Evolutionary conservation across 257 asterid genomes (phyloP).

Genomic region (Ophiorrhiza pumila): DNA sequence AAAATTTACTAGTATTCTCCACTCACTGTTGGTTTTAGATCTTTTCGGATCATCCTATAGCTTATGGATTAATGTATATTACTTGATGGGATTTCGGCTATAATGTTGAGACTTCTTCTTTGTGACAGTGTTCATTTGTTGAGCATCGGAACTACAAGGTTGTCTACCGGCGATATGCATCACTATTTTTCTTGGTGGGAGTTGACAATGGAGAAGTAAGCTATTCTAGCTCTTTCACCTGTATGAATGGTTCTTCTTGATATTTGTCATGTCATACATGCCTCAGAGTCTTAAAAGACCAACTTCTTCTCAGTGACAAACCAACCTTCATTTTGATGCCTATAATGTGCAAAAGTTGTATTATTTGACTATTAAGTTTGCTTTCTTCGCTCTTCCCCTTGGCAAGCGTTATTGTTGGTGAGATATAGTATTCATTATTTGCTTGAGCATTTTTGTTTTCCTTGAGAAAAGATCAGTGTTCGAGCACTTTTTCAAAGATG

Average conservation of each 20-base stretch:
- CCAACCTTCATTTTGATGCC: not conserved
- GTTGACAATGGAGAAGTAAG: slow-evolving; percentile 98
- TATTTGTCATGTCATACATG: not conserved
- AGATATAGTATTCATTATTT: not conserved
- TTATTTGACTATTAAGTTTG: not conserved
- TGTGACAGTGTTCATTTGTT: slow-evolving; percentile 85
- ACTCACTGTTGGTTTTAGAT: not conserved
- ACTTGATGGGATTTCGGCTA: not conserved
- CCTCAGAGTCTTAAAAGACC: not conserved
- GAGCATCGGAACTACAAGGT: slow-evolving; percentile 96
- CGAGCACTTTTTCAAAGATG: not conserved
- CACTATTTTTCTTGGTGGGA: slow-evolving; percentile 91
- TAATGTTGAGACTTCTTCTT: slow-evolving; percentile 15
- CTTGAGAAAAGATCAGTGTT: not conserved
- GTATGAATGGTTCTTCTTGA: slow-evolving; percentile 3
- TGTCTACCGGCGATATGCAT: slow-evolving; percentile 88
- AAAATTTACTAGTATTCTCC: not conserved
- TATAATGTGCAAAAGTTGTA: not conserved
- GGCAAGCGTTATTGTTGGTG: not conserved
- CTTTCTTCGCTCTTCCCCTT: not conserved
- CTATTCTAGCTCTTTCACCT: slow-evolving; percentile 12
- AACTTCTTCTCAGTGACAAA: not conserved
- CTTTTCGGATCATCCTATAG: not conserved
- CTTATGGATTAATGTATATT: not conserved
- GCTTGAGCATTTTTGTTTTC: not conserved